Percentiles rank a stretch among this genome's conserved stretches.
Evolutionary conservation across 225 moss, liverwort and hornwort genomes (phyloP).

Genomic region (Physcomitrium patens): DNA sequence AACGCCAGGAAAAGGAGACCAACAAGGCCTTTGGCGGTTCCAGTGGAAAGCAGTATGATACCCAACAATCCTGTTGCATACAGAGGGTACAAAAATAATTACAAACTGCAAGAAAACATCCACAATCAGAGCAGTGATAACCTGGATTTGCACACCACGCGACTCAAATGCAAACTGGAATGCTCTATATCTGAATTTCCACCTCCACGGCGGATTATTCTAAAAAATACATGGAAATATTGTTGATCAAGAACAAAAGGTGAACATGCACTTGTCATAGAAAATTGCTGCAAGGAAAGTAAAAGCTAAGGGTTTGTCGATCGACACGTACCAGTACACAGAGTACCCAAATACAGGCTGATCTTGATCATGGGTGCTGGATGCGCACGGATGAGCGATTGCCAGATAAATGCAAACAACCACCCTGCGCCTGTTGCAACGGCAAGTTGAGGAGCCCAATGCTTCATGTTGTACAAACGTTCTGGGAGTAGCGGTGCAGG

Average conservation of each 20-base stretch:
- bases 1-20: conserved; percentile 63
- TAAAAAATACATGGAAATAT: too few relatives aligned
- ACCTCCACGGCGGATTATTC: too few relatives aligned
- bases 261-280: too few relatives aligned
- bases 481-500: conserved; percentile 39
- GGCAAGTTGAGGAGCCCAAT: conserved; percentile 69
- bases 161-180: too few relatives aligned
- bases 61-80: conserved; percentile 56
- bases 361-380: conserved; percentile 50
- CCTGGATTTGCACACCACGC: too few relatives aligned
- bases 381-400: conserved; percentile 32
- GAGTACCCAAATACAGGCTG: conserved; percentile 52
- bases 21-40: conserved; percentile 60
- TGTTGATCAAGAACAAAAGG: too few relatives aligned
- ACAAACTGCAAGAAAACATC: too few relatives aligned
- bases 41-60: conserved; percentile 64
- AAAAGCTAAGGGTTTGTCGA: not conserved
- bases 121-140: too few relatives aligned
- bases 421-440: conserved; percentile 57
- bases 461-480: conserved; percentile 43
- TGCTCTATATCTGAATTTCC: too few relatives aligned
- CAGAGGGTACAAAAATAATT: too few relatives aligned
- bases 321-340: conserved; percentile 49
- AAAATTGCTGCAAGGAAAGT: too few relatives aligned
- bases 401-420: conserved; percentile 59